These are phyloP conservation scores for Trichoderma parareesei DNA, from an alignment of 495 filamentous ascomycete species.

Conservation along the genomic window DNA sequence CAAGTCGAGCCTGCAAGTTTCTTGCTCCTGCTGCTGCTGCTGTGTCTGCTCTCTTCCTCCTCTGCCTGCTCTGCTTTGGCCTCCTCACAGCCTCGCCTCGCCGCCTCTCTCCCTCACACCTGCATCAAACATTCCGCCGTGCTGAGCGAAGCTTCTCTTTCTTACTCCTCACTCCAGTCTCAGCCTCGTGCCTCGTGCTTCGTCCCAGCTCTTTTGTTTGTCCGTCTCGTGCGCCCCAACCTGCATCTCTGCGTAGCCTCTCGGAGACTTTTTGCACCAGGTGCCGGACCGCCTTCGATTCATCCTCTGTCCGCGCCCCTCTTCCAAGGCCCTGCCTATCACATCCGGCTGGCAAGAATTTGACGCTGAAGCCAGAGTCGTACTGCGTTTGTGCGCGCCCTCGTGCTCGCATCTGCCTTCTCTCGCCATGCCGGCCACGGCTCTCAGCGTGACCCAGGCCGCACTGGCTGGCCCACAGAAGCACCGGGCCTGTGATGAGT, in stretches of 20 bases:
- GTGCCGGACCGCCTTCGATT: neutral
- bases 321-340: neutral
- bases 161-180: neutral
- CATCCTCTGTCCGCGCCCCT: neutral
- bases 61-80: neutral
- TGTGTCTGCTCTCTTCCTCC: neutral
- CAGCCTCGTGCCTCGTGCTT: neutral
- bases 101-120: neutral
- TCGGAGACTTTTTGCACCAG: constrained; percentile 1
- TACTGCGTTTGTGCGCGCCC: neutral
- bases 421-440: neutral
- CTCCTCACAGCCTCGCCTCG: neutral
- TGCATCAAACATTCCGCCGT: neutral
- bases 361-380: neutral
- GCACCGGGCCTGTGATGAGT: constrained; percentile 55
- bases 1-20: no score
- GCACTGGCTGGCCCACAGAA: constrained; percentile 18
- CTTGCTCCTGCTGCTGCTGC: no score
- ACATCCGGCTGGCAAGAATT: neutral
- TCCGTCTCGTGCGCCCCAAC: neutral
- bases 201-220: neutral
- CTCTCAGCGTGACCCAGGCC: neutral
- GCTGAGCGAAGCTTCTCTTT: neutral
- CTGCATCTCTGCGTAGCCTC: neutral
- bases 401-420: neutral